Base-by-base conservation (phyloP, 495 filamentous ascomycete genomes). In the Penicillium verhagenii region DNA sequence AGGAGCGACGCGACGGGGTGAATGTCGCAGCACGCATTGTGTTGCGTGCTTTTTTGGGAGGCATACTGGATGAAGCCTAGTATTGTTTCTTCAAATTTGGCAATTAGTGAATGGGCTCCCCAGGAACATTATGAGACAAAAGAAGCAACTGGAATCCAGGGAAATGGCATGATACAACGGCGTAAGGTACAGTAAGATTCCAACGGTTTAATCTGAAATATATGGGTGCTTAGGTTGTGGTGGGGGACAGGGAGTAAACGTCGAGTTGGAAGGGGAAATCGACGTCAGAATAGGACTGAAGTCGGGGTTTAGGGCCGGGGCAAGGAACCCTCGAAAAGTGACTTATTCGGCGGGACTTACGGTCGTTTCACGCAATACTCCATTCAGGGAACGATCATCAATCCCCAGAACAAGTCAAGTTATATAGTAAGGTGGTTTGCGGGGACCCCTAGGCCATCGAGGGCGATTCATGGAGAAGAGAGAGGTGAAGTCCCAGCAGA, bases 21-120 rank as follows among this genome's bases (percentile, higher is more conserved):
- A 62, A 52, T 11, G 56, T 64, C 28, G 53, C 9, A 14, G 52
- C 54, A 35, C 62, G 54, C 57, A 65, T 59, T 20, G 63, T 61
- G 23, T 60, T 68, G 44, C 62, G 62, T n/a, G 42, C 62, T 52
- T 56, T 67, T 48, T 63, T 63, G 38, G 65, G 55, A 21, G 65
- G 49, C 65, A 68, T 68, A 7, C 31, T 63, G 43, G 52, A 45
- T 54, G 54, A 53, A 25, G 39, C 42, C 61, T 57, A 51, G 33
- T 16, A 23, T 29, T 14, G n/a, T n/a, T n/a, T n/a, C n/a, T n/a
- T 49, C 25, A 45, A 19, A 39, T 8, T 10, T 24, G 45, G 52
- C 47, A 11, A 52, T 56, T 35, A 58, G 54, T 58, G 25, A 47
- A 52, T 28, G 16, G 11, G 24, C 21, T 25, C 3, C 4, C 28